Evolutionary conservation across 176 grass and related monocot species (phyloP), one percentile per base, ranked within the genome.

Genomic region (Lolium rigidum): DNA sequence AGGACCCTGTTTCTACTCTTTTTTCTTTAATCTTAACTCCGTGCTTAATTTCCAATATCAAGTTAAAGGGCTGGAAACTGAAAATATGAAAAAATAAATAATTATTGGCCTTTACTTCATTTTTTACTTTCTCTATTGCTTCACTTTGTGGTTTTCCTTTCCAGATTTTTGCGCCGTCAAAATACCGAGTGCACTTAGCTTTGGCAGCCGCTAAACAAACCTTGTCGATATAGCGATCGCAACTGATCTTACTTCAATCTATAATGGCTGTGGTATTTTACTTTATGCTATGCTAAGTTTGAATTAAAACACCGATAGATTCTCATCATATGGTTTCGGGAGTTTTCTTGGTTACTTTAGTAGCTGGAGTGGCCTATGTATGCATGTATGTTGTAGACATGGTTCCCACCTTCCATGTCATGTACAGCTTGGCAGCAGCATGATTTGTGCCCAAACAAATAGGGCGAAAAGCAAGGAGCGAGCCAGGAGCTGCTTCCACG

Each of bases 401-500:
- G 83, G 44, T 31, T 86, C 16, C 83, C 72, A 86, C 84, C 22
- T 65, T 70, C 76, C 78, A 55, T 82, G 46, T 18, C 31, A 72
- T 78, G 63, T 52, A 47, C 41, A 81, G 75, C 43, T 62, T 77
- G 79, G 44, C 55, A 52, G n/a, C 28, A 52, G 25, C 61, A 86
- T 82, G 59, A 63, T 84, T 76, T 51, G 56, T 84, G 43, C 31
- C 57, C 17, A 84, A 63, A 38, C 7, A 76, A 76, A 76, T 50
- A 35, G 26, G 41, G 2, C 2, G 31, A 35, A 16, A 63, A 78
- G 61, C 22, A 63, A 64, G 11, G 43, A 44, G 69, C 39, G 3
- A 41, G 39, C 39, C 39, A 41, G 39, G 69, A 48, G 76, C 77
- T 74, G 82, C 67, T 74, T 84, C 76, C 41, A 43, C 41, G 41